A percentile compares a stretch with the other conserved stretches of the same genome.
phyloP scores from a whole-genome alignment of 169 alveolate species.

The Theileria equi region DNA sequence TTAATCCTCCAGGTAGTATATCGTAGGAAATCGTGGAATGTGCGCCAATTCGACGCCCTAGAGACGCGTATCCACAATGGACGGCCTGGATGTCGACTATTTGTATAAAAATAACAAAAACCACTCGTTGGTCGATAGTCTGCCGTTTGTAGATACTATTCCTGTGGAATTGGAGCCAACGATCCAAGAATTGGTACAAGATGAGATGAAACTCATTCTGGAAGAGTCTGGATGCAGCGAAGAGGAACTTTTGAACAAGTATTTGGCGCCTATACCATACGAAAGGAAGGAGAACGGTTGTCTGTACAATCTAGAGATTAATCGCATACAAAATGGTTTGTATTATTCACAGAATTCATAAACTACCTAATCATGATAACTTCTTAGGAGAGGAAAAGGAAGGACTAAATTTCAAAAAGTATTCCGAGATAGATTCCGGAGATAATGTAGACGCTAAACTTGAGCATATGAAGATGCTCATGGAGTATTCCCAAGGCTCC shows the following conservation, averaged over 20 bases:
- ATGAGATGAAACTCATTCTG: conserved; percentile 36
- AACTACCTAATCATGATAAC: not conserved
- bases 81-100: not conserved
- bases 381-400: conserved; percentile 13
- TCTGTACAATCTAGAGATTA: conserved; percentile 24
- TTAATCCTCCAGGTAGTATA: too few relatives aligned
- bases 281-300: conserved; percentile 12
- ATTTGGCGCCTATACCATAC: conserved; percentile 11
- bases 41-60: too few relatives aligned
- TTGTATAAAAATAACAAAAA: conserved; percentile 23
- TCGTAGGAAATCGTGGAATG: too few relatives aligned
- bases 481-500: conserved; percentile 54
- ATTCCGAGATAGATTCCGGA: conserved; percentile 1
- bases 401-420: conserved; percentile 18
- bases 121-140: conserved; percentile 49
- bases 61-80: too few relatives aligned
- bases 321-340: conserved; percentile 28
- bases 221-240: conserved; percentile 44
- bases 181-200: conserved; percentile 33
- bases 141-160: conserved; percentile 46
- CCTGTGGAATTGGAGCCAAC: conserved; percentile 41
- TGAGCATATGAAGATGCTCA: conserved; percentile 25
- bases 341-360: not conserved
- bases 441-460: conserved; percentile 1
- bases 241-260: conserved; percentile 16